A percentile compares a stretch with the other conserved stretches of the same genome.
These are phyloP conservation scores for Pestalotiopsis sp. DNA, from an alignment of 2,329 filamentous ascomycete species.

Conservation along the genomic window DNA sequence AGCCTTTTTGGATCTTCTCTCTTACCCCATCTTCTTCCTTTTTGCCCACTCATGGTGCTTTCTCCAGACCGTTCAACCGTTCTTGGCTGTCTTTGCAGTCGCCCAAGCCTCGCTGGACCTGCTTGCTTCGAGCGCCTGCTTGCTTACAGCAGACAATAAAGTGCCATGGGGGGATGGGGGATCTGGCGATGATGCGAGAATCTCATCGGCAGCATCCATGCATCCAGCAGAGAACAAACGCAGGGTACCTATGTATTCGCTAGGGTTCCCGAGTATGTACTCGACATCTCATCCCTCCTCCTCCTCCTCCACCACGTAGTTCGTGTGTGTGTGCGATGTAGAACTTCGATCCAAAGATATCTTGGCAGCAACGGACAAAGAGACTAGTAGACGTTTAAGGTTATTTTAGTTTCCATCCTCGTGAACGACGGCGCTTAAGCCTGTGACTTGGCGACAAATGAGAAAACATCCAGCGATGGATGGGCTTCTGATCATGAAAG, in stretches of 20 bases:
- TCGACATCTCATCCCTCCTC: background rate
- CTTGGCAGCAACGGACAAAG: background rate
- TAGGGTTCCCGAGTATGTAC: background rate
- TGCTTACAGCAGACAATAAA: slow-evolving; percentile 6
- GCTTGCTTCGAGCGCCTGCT: background rate
- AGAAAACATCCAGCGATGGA: background rate
- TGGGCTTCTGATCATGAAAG: background rate
- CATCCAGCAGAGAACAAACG: background rate
- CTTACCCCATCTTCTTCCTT: background rate
- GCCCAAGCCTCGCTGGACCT: slow-evolving; percentile 4
- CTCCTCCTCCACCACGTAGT: too few species aligned
- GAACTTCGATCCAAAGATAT: background rate
- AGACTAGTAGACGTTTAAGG: slow-evolving; percentile 5
- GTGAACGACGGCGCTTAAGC: background rate
- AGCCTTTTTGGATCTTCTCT: background rate
- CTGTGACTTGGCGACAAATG: background rate
- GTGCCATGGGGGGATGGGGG: background rate
- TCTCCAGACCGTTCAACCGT: background rate
- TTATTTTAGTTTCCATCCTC: background rate
- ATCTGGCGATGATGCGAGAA: background rate
- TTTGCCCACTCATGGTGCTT: background rate
- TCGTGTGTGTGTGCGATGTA: background rate
- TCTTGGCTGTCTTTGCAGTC: background rate
- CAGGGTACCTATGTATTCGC: background rate
- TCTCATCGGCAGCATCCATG: slow-evolving; percentile 2